Evolutionary conservation across 768 basidiomycete genomes (phyloP).

Genomic region (Mrakia hoshinonis): DNA sequence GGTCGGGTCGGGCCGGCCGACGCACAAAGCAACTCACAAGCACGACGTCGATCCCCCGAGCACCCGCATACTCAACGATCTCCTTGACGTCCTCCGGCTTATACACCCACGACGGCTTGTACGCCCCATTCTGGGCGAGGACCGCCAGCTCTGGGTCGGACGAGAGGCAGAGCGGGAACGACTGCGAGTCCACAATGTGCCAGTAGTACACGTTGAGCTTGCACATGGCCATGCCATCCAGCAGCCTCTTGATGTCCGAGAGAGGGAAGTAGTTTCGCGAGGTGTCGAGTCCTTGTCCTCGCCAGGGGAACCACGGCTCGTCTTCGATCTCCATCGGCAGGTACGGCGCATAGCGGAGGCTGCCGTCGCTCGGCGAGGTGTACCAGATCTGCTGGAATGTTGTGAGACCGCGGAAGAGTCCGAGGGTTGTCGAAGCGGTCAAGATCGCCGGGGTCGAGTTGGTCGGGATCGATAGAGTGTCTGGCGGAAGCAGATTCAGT

Average conservation of each 20-base stretch:
- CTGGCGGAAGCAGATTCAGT: not conserved
- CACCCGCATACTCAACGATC: slow-evolving; percentile 60
- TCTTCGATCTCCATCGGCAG: slow-evolving; percentile 48
- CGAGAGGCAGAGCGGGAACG: slow-evolving; percentile 60
- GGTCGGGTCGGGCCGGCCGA: no score
- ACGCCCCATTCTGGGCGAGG: slow-evolving; percentile 53
- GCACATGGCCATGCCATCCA: slow-evolving; percentile 68
- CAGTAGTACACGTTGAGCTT: slow-evolving; percentile 73
- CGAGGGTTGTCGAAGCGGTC: slow-evolving; percentile 54
- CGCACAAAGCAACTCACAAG: slow-evolving; percentile 40
- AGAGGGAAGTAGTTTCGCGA: slow-evolving; percentile 56
- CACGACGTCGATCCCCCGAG: slow-evolving; percentile 66
- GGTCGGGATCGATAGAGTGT: slow-evolving; percentile 4
- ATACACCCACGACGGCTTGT: slow-evolving; percentile 53
- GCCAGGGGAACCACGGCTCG: slow-evolving; percentile 55
- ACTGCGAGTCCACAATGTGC: slow-evolving; percentile 73
- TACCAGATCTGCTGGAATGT: slow-evolving; percentile 69
- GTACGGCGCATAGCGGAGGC: slow-evolving; percentile 29
- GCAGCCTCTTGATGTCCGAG: slow-evolving; percentile 30
- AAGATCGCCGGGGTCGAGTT: slow-evolving; percentile 41
- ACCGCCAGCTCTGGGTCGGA: slow-evolving; percentile 47
- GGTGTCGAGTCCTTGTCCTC: slow-evolving; percentile 74
- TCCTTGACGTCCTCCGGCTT: slow-evolving; percentile 50
- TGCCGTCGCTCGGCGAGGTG: slow-evolving; percentile 31
- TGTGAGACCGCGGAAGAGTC: slow-evolving; percentile 62